Conservation (phyloP, 768 basidiomycete genomes). For the Leucocoprinus birnbaumii region DNA sequence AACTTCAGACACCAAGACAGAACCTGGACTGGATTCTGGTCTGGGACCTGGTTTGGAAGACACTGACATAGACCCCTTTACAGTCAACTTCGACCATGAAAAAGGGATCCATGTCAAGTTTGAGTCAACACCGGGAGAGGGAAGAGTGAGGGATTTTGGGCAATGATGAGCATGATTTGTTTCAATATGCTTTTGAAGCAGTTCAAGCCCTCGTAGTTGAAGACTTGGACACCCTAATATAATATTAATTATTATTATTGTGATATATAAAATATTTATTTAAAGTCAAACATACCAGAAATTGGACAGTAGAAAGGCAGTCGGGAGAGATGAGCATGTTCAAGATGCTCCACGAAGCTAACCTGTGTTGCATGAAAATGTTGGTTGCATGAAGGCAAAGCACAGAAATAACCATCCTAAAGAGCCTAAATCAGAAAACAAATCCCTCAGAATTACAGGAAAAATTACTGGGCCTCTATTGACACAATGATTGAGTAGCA, state of each 20-base stretch:
- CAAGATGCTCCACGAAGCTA: conserved; percentile 22
- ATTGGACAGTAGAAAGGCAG: conserved; percentile 23
- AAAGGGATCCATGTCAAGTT: not conserved
- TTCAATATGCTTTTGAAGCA: conserved; percentile 2
- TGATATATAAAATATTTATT: not conserved
- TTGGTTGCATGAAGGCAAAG: conserved; percentile 20
- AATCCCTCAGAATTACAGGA: no score
- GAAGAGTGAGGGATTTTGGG: not conserved
- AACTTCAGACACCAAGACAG: not conserved
- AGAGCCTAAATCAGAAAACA: not conserved
- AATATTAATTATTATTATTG: not conserved
- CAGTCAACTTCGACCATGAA: not conserved
- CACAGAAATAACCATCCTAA: conserved; percentile 15
- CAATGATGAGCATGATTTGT: not conserved
- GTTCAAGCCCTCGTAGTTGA: not conserved
- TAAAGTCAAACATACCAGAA: conserved; percentile 17
- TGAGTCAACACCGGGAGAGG: not conserved
- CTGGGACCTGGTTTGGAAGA: not conserved
- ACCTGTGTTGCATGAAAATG: conserved; percentile 14
- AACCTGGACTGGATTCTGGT: not conserved
- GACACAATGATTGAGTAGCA: no score
- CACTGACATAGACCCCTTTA: not conserved
- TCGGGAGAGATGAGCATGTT: conserved; percentile 23
- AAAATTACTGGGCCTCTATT: no score
- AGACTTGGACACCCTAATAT: not conserved